Evolutionary conservation across 2,329 filamentous ascomycete genomes (phyloP).

Genomic region (Fusarium nanum): DNA sequence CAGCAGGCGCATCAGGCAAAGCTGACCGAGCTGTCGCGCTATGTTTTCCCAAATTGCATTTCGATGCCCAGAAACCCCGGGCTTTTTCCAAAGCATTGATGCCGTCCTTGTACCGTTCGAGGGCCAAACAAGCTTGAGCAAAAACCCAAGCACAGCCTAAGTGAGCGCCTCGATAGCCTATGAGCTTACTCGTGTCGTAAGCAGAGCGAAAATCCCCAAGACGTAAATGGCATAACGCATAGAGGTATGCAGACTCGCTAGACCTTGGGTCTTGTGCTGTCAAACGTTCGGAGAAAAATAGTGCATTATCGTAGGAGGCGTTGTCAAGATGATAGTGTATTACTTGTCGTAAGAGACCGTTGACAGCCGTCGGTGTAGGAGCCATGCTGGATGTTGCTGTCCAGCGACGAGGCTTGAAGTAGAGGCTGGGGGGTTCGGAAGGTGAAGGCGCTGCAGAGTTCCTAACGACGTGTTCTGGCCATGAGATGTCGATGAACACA

Average conservation of each 20-base stretch:
- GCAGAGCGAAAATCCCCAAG: constrained; percentile 86
- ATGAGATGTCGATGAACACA: constrained; percentile 38
- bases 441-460: constrained; percentile 33
- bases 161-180: constrained; percentile 77
- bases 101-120: constrained; percentile 84
- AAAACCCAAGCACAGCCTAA: constrained; percentile 91
- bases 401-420: constrained; percentile 27
- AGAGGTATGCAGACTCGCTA: constrained; percentile 82
- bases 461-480: constrained; percentile 45
- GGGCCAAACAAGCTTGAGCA: constrained; percentile 84
- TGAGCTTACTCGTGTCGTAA: constrained; percentile 81
- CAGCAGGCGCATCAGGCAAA: constrained; percentile 83
- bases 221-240: constrained; percentile 86
- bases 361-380: constrained; percentile 62
- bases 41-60: constrained; percentile 85
- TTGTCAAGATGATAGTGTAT: constrained; percentile 86
- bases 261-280: constrained; percentile 85
- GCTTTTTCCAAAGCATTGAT: constrained; percentile 86
- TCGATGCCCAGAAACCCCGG: constrained; percentile 78
- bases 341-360: constrained; percentile 67
- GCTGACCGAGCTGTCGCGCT: constrained; percentile 79
- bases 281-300: constrained; percentile 91
- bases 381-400: constrained; percentile 59
- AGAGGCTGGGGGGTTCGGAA: constrained; percentile 15
- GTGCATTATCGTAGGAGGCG: constrained; percentile 85